phyloP scores from a whole-genome alignment of 176 grass and related monocot species.

The Hordeum marinum region DNA sequence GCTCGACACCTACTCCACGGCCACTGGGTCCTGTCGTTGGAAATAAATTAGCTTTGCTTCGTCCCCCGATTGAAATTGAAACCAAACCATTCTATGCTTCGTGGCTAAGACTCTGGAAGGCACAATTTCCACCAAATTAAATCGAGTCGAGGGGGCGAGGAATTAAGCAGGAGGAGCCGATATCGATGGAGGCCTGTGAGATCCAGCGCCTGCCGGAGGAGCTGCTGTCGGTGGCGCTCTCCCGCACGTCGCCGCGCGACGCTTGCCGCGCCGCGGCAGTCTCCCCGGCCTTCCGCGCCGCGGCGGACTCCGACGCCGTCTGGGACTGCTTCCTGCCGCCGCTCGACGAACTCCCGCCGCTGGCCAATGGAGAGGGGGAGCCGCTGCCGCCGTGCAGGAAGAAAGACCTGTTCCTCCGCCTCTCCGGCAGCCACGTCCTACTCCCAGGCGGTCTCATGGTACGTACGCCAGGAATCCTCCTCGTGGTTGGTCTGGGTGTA shows the following conservation, averaged over 20 bases:
- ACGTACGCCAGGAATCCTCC: conserved; percentile 22
- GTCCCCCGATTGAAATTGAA: too few relatives aligned
- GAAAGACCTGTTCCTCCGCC: conserved; percentile 46
- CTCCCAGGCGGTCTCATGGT: conserved; percentile 40
- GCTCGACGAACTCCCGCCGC: background rate
- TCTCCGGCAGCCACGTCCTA: conserved; percentile 40
- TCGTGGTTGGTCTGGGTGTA: background rate
- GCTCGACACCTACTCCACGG: too few relatives aligned
- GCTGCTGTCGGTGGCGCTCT: conserved; percentile 41
- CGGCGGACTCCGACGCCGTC: conserved; percentile 53
- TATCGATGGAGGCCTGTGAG: background rate
- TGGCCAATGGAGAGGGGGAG: conserved; percentile 48
- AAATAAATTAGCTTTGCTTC: too few relatives aligned
- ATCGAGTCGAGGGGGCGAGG: too few relatives aligned
- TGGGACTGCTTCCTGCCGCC: conserved; percentile 55
- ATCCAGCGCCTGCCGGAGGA: conserved; percentile 44
- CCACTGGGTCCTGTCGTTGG: too few relatives aligned
- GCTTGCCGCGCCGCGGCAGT: conserved; percentile 28
- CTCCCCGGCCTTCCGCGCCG: conserved; percentile 41
- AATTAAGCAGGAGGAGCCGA: too few relatives aligned
- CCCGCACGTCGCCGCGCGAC: conserved; percentile 41
- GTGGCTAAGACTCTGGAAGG: too few relatives aligned
- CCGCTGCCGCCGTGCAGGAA: background rate
- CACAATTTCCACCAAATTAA: too few relatives aligned
- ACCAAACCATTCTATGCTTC: too few relatives aligned